Percentiles rank a stretch among this genome's conserved stretches.
Conservation (phyloP, 805 yeast genomes). For the Wickerhamomyces ciferrii region DNA sequence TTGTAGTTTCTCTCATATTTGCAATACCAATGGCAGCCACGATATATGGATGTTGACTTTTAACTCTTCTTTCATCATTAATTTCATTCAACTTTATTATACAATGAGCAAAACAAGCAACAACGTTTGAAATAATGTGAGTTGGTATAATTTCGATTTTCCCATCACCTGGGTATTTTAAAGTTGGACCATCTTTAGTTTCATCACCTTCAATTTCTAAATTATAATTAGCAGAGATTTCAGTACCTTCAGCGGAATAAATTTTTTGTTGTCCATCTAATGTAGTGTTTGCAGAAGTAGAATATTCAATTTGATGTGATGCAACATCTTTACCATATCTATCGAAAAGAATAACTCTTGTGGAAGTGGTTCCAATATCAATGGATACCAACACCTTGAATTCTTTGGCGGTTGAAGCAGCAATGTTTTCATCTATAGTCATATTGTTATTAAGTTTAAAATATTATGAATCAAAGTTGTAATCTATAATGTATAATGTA, state of each 20-base stretch:
- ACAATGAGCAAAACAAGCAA: slow-evolving; percentile 71
- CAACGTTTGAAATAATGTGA: slow-evolving; percentile 73
- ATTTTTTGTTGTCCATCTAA: slow-evolving; percentile 47
- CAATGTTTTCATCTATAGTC: no score
- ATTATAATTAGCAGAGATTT: slow-evolving; percentile 48
- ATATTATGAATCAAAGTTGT: no score
- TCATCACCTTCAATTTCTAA: slow-evolving; percentile 56
- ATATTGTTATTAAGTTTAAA: no score
- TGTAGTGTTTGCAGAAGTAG: slow-evolving; percentile 57
- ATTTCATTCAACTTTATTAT: slow-evolving; percentile 49
- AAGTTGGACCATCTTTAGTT: slow-evolving; percentile 54
- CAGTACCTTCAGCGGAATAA: slow-evolving; percentile 71
- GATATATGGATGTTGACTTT: slow-evolving; percentile 47
- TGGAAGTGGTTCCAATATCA: slow-evolving; percentile 90
- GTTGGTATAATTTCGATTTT: slow-evolving; percentile 95
- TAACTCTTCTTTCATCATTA: slow-evolving; percentile 41
- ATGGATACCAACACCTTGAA: slow-evolving; percentile 51
- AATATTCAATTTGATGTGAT: slow-evolving; percentile 85
- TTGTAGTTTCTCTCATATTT: slow-evolving; percentile 93
- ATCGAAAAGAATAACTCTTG: slow-evolving; percentile 79
- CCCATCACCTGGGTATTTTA: slow-evolving; percentile 73
- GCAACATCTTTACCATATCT: slow-evolving; percentile 73
- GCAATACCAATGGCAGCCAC: slow-evolving; percentile 83
- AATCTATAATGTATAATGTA: no score
- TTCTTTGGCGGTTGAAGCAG: no score